phyloP scores from a whole-genome alignment of 306 rosid species.

The Sechiopsis laciniata region DNA sequence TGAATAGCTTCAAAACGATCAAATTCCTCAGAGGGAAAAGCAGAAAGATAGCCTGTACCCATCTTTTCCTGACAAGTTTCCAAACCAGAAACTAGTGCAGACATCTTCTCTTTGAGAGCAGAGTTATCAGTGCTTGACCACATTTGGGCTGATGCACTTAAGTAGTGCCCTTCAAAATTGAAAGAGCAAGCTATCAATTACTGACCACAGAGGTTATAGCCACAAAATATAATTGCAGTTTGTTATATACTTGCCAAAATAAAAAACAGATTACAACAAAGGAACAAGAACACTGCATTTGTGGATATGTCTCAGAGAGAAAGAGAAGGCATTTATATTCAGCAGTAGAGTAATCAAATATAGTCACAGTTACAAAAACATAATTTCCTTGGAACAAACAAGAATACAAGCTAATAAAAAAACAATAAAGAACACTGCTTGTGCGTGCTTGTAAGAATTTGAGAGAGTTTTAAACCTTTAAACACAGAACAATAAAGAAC shows the following conservation, averaged over 20 bases:
- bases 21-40: slow-evolving; percentile 66
- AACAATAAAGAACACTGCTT: background rate
- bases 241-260: background rate
- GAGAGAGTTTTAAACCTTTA: background rate
- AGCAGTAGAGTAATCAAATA: background rate
- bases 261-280: background rate
- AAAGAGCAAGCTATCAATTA: slow-evolving; percentile 29
- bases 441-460: background rate
- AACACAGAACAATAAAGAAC: background rate
- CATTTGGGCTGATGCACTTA: slow-evolving; percentile 80
- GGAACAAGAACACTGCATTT: background rate
- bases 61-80: slow-evolving; percentile 64
- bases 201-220: slow-evolving; percentile 21
- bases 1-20: slow-evolving; percentile 58
- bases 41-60: slow-evolving; percentile 83
- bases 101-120: slow-evolving; percentile 51
- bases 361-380: background rate
- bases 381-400: background rate
- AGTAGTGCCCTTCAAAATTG: slow-evolving; percentile 67
- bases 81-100: slow-evolving; percentile 43
- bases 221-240: slow-evolving; percentile 15
- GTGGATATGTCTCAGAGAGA: background rate
- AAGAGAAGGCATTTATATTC: background rate
- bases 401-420: background rate
- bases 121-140: slow-evolving; percentile 77